phyloP scores from a whole-genome alignment of 768 basidiomycete genomes.

The Termitomyces sp. region DNA sequence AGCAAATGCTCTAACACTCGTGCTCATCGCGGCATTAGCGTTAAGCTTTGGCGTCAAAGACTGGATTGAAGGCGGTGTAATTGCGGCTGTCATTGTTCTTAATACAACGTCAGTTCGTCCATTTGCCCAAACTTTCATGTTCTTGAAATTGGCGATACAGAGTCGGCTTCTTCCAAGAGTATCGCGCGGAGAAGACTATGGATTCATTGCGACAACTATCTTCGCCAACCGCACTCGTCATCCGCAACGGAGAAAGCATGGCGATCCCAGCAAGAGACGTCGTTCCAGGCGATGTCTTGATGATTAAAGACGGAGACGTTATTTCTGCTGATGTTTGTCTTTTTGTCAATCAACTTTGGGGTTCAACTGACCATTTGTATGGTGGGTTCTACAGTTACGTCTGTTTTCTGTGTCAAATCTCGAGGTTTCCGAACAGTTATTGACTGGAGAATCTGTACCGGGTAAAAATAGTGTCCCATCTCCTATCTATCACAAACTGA shows the following conservation, averaged over 20 bases:
- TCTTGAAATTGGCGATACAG: constrained; percentile 10
- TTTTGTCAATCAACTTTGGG: background rate
- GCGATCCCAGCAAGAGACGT: constrained; percentile 39
- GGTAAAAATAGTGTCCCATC: constrained; percentile 17
- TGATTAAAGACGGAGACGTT: constrained; percentile 38
- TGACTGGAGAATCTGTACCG: constrained; percentile 52
- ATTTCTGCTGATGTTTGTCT: constrained; percentile 40
- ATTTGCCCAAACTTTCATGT: background rate
- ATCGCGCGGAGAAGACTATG: constrained; percentile 48
- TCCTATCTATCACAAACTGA: background rate
- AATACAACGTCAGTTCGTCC: constrained; percentile 32
- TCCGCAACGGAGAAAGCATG: constrained; percentile 37
- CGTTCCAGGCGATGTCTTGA: constrained; percentile 38
- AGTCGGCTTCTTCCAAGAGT: constrained; percentile 46
- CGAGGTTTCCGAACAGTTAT: constrained; percentile 47
- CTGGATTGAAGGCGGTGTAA: constrained; percentile 50
- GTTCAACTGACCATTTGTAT: background rate
- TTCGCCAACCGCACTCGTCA: constrained; percentile 41
- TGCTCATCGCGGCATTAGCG: constrained; percentile 37
- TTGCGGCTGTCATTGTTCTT: constrained; percentile 40
- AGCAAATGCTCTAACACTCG: constrained; percentile 41
- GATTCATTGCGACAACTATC: constrained; percentile 45
- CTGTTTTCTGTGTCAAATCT: constrained; percentile 42
- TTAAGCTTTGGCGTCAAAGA: constrained; percentile 53
- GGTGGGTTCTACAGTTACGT: constrained; percentile 26